phyloP scores from a whole-genome alignment of 805 yeast genomes.

The Metschnikowia drakensbergensis region DNA sequence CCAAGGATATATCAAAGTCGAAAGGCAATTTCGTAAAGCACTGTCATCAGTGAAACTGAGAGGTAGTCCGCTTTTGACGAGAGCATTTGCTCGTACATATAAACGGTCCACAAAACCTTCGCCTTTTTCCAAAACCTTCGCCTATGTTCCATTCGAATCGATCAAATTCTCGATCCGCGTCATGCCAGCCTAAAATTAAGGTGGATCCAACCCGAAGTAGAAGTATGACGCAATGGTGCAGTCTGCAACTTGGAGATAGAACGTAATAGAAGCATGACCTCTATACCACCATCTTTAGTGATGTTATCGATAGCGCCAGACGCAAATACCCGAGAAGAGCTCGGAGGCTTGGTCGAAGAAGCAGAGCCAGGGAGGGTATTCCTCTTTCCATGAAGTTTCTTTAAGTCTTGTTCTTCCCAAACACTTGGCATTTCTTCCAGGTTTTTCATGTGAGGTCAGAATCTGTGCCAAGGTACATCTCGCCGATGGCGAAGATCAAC shows the following conservation, averaged over 20 bases:
- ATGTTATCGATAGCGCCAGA: slow-evolving; percentile 75
- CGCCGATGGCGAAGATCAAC: slow-evolving; percentile 74
- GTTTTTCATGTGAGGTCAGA: slow-evolving; percentile 54
- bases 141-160: slow-evolving; percentile 53
- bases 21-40: slow-evolving; percentile 70
- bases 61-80: slow-evolving; percentile 83
- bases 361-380: slow-evolving; percentile 68
- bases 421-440: slow-evolving; percentile 21
- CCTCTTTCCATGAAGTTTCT: slow-evolving; percentile 17
- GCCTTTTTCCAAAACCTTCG: slow-evolving; percentile 44
- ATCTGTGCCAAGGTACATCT: slow-evolving; percentile 76
- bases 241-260: slow-evolving; percentile 78
- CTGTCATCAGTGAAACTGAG: slow-evolving; percentile 77
- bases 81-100: slow-evolving; percentile 63
- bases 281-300: slow-evolving; percentile 77
- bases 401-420: slow-evolving; percentile 19
- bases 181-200: slow-evolving; percentile 73
- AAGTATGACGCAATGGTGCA: slow-evolving; percentile 79
- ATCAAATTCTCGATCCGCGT: slow-evolving; percentile 60
- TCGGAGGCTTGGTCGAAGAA: slow-evolving; percentile 79
- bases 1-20: slow-evolving; percentile 58
- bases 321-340: slow-evolving; percentile 68
- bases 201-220: slow-evolving; percentile 74
- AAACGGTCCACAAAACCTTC: slow-evolving; percentile 52
- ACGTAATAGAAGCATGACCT: slow-evolving; percentile 69